Conservation (phyloP, 306 rosid species). For the Dalbergia cultrata region DNA sequence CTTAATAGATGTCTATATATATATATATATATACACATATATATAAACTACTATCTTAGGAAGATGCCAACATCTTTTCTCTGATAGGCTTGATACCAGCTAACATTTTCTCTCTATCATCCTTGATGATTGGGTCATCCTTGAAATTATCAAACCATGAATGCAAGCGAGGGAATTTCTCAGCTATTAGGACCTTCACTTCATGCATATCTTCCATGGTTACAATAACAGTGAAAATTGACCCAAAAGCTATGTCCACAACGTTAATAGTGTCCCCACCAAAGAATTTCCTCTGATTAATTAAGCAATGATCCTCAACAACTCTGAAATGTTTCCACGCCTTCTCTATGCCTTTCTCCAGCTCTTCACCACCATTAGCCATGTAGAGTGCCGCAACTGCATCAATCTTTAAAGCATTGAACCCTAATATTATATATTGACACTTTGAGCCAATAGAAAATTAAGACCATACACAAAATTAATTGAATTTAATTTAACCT, state of each 20-base stretch:
- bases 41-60: background rate
- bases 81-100: background rate
- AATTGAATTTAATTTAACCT: no score
- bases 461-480: background rate
- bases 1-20: no score
- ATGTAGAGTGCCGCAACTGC: background rate
- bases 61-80: background rate
- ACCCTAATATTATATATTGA: background rate
- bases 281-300: slow-evolving; percentile 30
- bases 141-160: slow-evolving; percentile 48
- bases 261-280: slow-evolving; percentile 51
- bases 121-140: slow-evolving; percentile 32
- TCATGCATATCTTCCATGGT: slow-evolving; percentile 32
- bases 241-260: slow-evolving; percentile 55
- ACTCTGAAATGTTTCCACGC: slow-evolving; percentile 35
- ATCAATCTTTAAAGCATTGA: background rate
- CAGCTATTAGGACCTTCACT: slow-evolving; percentile 36
- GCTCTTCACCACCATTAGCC: background rate
- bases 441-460: background rate
- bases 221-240: background rate
- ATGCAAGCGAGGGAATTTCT: slow-evolving; percentile 42
- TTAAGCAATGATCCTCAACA: slow-evolving; percentile 41
- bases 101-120: slow-evolving; percentile 25
- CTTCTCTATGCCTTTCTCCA: slow-evolving; percentile 34
- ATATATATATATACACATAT: no score